A percentile compares a stretch with the other conserved stretches of the same genome.
Evolutionary conservation across 441 rosid species (phyloP).

Genomic region (Capsella rubella): DNA sequence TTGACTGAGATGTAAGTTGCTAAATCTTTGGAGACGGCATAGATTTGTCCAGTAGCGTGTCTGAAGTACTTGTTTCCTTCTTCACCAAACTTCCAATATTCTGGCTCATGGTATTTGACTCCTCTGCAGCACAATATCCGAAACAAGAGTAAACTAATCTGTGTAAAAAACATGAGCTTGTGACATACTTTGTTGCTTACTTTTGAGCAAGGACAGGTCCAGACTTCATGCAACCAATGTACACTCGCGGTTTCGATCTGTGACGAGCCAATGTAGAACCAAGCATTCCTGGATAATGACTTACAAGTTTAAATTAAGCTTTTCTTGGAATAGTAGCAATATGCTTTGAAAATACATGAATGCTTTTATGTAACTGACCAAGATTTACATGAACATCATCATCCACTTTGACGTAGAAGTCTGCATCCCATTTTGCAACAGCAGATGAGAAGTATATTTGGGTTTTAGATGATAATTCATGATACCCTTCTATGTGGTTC

Average conservation of each 20-base stretch:
- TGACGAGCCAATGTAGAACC: conserved; percentile 91
- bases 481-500: conserved; percentile 94
- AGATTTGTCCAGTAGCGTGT: conserved; percentile 91
- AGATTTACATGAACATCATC: conserved; percentile 94
- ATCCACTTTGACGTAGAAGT: conserved; percentile 89
- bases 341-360: conserved; percentile 2
- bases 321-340: conserved; percentile 20
- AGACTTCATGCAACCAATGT: conserved; percentile 97
- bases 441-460: conserved; percentile 83
- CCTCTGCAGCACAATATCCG: conserved; percentile 58
- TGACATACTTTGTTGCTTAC: conserved; percentile 53
- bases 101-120: conserved; percentile 89
- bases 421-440: conserved; percentile 94
- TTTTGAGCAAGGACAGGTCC: conserved; percentile 91
- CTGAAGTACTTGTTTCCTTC: conserved; percentile 89
- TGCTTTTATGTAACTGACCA: conserved; percentile 60
- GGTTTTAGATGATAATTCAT: conserved; percentile 82
- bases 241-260: conserved; percentile 78
- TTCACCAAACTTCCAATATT: conserved; percentile 95
- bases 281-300: conserved; percentile 67
- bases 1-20: conserved; percentile 87
- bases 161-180: conserved; percentile 8
- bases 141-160: background rate
- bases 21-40: conserved; percentile 85
- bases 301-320: conserved; percentile 3